Evolutionary conservation across 345 rosid species (phyloP), one percentile per base, ranked within the genome.

Genomic region (Nephelium lappaceum): DNA sequence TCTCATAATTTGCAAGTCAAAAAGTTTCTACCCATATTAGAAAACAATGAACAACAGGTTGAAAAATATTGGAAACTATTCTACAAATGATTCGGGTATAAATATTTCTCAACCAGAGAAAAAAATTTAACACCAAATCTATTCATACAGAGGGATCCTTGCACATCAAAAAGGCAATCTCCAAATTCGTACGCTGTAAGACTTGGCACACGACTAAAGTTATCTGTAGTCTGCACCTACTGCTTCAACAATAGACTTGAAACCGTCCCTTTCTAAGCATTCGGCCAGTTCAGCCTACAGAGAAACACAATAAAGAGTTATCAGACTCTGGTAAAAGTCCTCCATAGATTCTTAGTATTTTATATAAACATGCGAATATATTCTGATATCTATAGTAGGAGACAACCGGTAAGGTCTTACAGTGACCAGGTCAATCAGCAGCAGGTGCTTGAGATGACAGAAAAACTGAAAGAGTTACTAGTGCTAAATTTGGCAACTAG

Each of bases 241-340:
- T 51, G 96, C 99, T 85, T 96, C 99, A 14, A 81, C 71, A 51
- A 89, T 79, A 14, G 95, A 88, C 86, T 94, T 94, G 87, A 96
- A 96, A 43, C 98, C 98, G 73, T 96, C 99, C 81, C 92, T 89
- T 81, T 94, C 92, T 73, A 96, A 80, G 85, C 98, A 96, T 57
- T 82, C 88, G 1, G 93, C 95, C 38, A 96, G 83, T 80, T 94
- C 99, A 81, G 90, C 95, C 99, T 95, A 69, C 57, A 25, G n/a
- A 72, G 53, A 72, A 64, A 69, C 66, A 67, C 68, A 71, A 55
- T 61, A 25, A 6, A 25, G 39, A 24, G 16, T 36, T 45, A 21
- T 10, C 9, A 23, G 24, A 55, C 18, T 0, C 2, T n/a, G 15
- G 31, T 10, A 18, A 23, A 27, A 24, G 16, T 23, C 67, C 27